phyloP scores from a whole-genome alignment of 2,329 filamentous ascomycete genomes.

The Aspergillus transmontanensis region DNA sequence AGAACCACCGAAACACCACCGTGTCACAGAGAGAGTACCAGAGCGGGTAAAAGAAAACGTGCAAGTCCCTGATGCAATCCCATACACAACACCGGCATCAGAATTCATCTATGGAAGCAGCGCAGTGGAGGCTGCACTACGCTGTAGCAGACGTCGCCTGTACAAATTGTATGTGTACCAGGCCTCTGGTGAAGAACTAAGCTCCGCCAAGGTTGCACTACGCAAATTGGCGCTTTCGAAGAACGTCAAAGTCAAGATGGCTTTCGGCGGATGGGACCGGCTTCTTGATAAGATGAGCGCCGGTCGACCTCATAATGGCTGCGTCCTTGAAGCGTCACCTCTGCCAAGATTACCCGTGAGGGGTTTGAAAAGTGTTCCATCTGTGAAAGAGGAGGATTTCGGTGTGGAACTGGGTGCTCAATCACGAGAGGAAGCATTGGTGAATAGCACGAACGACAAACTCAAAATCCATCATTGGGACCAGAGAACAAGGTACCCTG shows the following conservation, averaged over 20 bases:
- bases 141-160: slow-evolving; percentile 67
- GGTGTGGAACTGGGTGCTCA: slow-evolving; percentile 65
- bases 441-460: slow-evolving; percentile 68
- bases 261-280: slow-evolving; percentile 64
- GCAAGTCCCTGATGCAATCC: slow-evolving; percentile 51
- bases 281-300: slow-evolving; percentile 82
- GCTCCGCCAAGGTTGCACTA: slow-evolving; percentile 42
- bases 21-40: slow-evolving; percentile 28
- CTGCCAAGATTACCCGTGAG: slow-evolving; percentile 71
- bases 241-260: slow-evolving; percentile 59
- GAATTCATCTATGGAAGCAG: slow-evolving; percentile 88
- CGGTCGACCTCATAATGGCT: slow-evolving; percentile 85
- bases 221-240: slow-evolving; percentile 43
- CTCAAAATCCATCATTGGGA: slow-evolving; percentile 45
- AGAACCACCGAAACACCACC: slow-evolving; percentile 17
- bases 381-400: slow-evolving; percentile 55
- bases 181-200: slow-evolving; percentile 55
- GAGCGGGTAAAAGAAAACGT: slow-evolving; percentile 38
- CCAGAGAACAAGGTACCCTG: slow-evolving; percentile 36
- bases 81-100: slow-evolving; percentile 81
- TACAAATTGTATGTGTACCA: slow-evolving; percentile 82
- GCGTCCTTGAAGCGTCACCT: slow-evolving; percentile 82
- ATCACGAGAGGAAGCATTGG: slow-evolving; percentile 68
- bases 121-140: slow-evolving; percentile 77
- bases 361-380: slow-evolving; percentile 56